A percentile compares a stretch with the other conserved stretches of the same genome.
Evolutionary conservation across 2,329 filamentous ascomycete species (phyloP).

Genomic region (Xylogone sp.): DNA sequence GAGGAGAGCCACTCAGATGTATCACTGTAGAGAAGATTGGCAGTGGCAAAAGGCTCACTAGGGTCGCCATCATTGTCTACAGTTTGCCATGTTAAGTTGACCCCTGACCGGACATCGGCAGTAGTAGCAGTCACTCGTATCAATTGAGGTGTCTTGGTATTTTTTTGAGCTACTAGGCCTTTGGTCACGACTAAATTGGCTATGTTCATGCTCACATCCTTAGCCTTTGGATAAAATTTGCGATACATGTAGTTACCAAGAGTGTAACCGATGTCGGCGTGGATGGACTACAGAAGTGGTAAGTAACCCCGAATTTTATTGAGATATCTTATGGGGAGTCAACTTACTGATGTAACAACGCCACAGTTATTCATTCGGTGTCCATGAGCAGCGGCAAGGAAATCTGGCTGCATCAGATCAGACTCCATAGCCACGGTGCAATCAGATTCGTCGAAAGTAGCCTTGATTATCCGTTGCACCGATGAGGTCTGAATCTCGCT

Average conservation of each 20-base stretch:
- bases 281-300: conserved; percentile 2
- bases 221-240: conserved; percentile 34
- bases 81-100: conserved; percentile 29
- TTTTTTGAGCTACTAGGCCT: conserved; percentile 29
- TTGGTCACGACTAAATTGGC: conserved; percentile 33
- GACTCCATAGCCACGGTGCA: conserved; percentile 12
- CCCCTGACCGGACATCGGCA: conserved; percentile 38
- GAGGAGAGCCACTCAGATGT: conserved; percentile 16
- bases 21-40: conserved; percentile 45
- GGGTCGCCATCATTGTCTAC: conserved; percentile 34
- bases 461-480: too few species aligned
- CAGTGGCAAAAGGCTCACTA: conserved; percentile 36
- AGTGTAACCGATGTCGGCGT: conserved; percentile 55
- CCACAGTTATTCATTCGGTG: too few species aligned
- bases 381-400: too few species aligned
- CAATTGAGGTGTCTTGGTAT: conserved; percentile 22
- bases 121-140: conserved; percentile 25
- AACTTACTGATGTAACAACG: too few species aligned
- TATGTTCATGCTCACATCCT: conserved; percentile 31
- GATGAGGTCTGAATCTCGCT: not conserved
- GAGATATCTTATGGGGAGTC: conserved; percentile 1
- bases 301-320: not conserved
- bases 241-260: conserved; percentile 50
- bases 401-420: too few species aligned
- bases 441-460: conserved; percentile 31